Conservation (phyloP, 345 rosid genomes). For the Eucalyptus sp. region DNA sequence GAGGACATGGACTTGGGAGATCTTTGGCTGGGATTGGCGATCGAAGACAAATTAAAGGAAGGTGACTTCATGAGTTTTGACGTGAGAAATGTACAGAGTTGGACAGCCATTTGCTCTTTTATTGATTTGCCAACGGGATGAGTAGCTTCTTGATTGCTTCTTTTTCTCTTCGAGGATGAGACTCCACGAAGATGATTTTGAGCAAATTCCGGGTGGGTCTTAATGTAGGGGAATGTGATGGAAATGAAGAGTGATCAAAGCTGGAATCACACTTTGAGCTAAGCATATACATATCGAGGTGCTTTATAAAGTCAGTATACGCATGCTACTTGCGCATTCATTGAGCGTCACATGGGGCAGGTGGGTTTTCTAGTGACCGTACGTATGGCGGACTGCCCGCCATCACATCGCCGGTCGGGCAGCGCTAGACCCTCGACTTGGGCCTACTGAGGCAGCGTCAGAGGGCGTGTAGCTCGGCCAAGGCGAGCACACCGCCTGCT, state of each 20-base stretch:
- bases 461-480: too few relatives aligned
- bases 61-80: background rate
- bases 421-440: too few relatives aligned
- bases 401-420: too few relatives aligned
- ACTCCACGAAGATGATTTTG: background rate
- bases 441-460: too few relatives aligned
- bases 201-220: background rate
- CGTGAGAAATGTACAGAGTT: background rate
- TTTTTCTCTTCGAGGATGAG: background rate
- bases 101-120: background rate
- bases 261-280: background rate
- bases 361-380: too few relatives aligned
- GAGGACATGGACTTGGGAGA: background rate
- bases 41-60: background rate
- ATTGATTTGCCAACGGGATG: background rate
- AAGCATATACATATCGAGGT: background rate
- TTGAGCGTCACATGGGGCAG: too few relatives aligned
- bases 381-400: too few relatives aligned
- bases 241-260: background rate
- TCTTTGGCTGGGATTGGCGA: background rate
- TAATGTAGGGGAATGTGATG: background rate
- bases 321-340: too few relatives aligned
- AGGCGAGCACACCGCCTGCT: too few relatives aligned
- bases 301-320: background rate
- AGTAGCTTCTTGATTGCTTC: background rate